Evolutionary conservation across 164 flowering plant species (phyloP), one percentile per base, ranked within the genome.

Genomic region (Cinnamomum micranthum): DNA sequence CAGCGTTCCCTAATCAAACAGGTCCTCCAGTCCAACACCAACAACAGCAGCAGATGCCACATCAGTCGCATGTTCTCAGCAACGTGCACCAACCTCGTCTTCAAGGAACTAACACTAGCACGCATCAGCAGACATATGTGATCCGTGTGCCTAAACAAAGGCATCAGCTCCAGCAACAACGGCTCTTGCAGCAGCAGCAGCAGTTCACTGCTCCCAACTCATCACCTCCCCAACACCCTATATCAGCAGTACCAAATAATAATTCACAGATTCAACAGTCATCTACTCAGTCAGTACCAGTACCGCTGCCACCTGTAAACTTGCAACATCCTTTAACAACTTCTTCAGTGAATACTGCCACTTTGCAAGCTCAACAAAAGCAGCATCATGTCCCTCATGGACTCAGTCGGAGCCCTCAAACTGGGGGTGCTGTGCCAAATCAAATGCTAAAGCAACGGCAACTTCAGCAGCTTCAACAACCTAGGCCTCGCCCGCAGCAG

Each of bases 141-240:
- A 70, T 81, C 31, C 95, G 88, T 33, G 15, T 91, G 67, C 90
- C 91, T 71, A 92, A 89, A 80, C 94, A 92, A 72, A 87, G 92
- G 81, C 92, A 89, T 51, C 94, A 89, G 75, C 60, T 41, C 47
- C 47, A 41, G 66, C 85, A 86, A 62, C 70, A 72, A 55, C 52
- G 65, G 84, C 85, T 75, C 88, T 81, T 77, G 51, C 87, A 84
- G 60, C 88, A 81, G 70, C 88, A 84, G 52, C 84, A 82, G 47
- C 87, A 85, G 73, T 85, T 84, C 78, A 69, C 85, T 72, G 75
- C 88, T 68, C 81, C 94, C 51, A 87, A 80, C 77, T 13, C 86
- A 71, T 77, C 86, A 80, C 81, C 81, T 79, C 83, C 90, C 35
- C 90, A 66, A 58, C 86, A 85, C 71, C 87, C 94, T 12, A 74